Conservation (phyloP, 2,329 filamentous ascomycete species). For the Colletotrichum sublineola region DNA sequence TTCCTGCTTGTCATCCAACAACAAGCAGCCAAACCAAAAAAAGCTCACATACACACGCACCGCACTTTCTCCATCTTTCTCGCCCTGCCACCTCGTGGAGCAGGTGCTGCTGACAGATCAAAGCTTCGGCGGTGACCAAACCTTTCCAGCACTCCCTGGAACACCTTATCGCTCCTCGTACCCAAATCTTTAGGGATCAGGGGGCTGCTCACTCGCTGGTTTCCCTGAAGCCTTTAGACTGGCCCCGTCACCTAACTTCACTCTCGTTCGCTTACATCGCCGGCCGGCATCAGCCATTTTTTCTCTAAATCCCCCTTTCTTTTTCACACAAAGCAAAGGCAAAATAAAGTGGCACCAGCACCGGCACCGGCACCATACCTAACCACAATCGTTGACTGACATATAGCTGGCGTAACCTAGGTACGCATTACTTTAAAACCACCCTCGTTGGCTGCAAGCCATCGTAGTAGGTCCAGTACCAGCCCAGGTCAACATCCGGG, state of each 20-base stretch:
- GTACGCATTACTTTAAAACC: conserved; percentile 10
- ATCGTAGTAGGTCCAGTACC: conserved; percentile 3
- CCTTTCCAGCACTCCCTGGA: conserved; percentile 35
- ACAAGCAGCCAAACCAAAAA: background rate
- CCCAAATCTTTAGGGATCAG: conserved; percentile 1
- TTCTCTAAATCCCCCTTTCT: background rate
- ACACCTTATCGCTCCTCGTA: conserved; percentile 38
- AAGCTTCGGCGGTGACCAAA: conserved; percentile 34
- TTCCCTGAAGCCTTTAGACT: conserved; percentile 8
- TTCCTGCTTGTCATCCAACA: conserved; percentile 3
- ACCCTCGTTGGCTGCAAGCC: conserved; percentile 20
- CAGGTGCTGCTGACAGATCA: conserved; percentile 37
- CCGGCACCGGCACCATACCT: background rate
- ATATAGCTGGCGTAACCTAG: background rate
- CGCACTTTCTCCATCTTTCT: background rate
- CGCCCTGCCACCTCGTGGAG: background rate
- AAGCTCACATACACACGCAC: background rate
- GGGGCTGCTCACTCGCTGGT: background rate
- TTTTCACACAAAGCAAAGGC: conserved; percentile 12
- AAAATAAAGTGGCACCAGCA: conserved; percentile 15
- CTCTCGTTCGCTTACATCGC: conserved; percentile 38
- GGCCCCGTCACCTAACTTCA: conserved; percentile 16
- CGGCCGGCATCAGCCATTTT: conserved; percentile 13
- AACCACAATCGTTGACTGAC: conserved; percentile 5
- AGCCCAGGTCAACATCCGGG: background rate